Evolutionary conservation across 306 rosid genomes (phyloP), one percentile per base, ranked within the genome.

Genomic region (Cicer arietinum): DNA sequence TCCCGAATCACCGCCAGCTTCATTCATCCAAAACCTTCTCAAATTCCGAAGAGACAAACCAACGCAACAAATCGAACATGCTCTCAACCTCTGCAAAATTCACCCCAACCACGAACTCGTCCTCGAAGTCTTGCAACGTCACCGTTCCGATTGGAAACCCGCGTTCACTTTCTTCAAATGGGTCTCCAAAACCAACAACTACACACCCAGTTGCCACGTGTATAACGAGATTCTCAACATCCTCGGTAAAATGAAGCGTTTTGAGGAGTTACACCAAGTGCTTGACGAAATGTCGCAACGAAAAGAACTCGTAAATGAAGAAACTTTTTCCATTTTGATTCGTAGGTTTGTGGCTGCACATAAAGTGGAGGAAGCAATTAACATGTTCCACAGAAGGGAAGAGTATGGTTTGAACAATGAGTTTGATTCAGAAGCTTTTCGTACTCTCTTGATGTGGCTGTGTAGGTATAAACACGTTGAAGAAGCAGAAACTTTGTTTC

Each of bases 381-480:
- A 0, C 9, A 18, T 89, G 3, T 93, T 89, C 76, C 14, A 72
- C 35, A 58, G 16, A 79, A 82, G 96, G 71, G 51, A 71, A 60
- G 85, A 87, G 67, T 81, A 87, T 10, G 94, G 94, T 0, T 57
- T 90, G 51, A 85, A 83, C 69, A 56, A 58, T 46, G 84, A 81
- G 74, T 52, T 67, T 57, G 82, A 82, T 75, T 63, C 77, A 41
- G 75, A 72, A 14, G 83, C 90, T 56, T 90, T 90, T 79, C 88
- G 85, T 41, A 83, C 75, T 1, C 88, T 90, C 47, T 82, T 92
- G 74, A 79, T 86, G 92, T 92, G 91, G 92, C 22, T 92, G 8
- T 90, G 92, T 22, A 70, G 94, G 78, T 86, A 82, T 77, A 89
- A 89, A 67, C 96, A 92, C 11, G 92, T 87, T 14, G 96, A 90